These are phyloP conservation scores for Cyclocybe cylindracea DNA, from an alignment of 768 basidiomycete species.

Conservation along the genomic window DNA sequence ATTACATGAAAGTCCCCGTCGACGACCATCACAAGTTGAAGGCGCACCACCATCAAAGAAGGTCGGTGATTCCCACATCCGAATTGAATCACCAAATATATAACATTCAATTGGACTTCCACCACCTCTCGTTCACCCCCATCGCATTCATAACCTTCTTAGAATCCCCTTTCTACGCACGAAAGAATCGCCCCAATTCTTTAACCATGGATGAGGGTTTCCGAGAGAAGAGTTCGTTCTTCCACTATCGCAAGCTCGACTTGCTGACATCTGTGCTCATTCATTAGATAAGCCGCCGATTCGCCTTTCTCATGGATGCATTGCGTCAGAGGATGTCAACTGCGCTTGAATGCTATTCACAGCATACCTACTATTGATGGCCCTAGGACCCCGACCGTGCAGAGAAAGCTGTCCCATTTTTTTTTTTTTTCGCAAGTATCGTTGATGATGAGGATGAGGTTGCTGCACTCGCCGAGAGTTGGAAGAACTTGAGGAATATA, in stretches of 20 bases:
- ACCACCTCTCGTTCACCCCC: too few relatives aligned
- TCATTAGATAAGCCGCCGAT: conserved; percentile 69
- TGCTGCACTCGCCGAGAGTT: conserved; percentile 96
- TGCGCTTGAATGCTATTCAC: conserved; percentile 95
- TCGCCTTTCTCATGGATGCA: conserved; percentile 98
- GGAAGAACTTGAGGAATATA: conserved; percentile 91
- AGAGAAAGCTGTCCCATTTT: conserved; percentile 93
- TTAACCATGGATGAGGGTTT: conserved; percentile 66
- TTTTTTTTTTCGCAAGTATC: conserved; percentile 97
- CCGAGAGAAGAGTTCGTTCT: conserved; percentile 61
- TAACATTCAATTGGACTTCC: too few relatives aligned
- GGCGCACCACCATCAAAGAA: too few relatives aligned
- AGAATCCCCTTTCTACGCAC: background rate
- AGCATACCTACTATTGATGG: conserved; percentile 98
- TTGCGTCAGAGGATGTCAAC: conserved; percentile 96
- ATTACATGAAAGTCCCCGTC: too few relatives aligned
- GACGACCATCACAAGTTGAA: too few relatives aligned
- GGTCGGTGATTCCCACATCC: too few relatives aligned
- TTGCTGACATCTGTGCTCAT: conserved; percentile 21
- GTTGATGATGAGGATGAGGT: conserved; percentile 99
- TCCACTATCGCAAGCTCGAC: conserved; percentile 11
- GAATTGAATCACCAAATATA: too few relatives aligned
- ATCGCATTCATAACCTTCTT: background rate
- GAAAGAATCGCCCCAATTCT: background rate
- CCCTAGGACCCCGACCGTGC: conserved; percentile 92